phyloP scores from a whole-genome alignment of 1,284 basidiomycete species.

The Rugosomyces carneus region DNA sequence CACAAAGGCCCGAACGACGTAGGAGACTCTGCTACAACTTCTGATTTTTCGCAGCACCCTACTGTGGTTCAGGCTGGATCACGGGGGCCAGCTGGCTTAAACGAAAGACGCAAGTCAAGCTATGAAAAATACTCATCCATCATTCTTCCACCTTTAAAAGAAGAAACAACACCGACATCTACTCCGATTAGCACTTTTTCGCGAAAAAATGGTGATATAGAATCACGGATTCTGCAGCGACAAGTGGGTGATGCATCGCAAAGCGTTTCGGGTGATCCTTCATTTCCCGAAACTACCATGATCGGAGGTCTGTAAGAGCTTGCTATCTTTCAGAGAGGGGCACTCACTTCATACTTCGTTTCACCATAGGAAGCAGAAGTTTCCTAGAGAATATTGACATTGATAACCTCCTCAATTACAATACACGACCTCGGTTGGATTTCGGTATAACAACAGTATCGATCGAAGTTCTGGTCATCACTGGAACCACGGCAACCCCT shows the following conservation, averaged over 20 bases:
- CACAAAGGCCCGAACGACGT: constrained; percentile 3
- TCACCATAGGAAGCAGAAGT: neutral
- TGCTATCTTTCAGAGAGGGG: neutral
- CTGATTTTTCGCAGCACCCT: constrained; percentile 8
- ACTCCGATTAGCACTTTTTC: constrained; percentile 52
- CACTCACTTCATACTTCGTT: neutral
- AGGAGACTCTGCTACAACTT: neutral
- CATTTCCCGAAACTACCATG: neutral
- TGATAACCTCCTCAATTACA: constrained; percentile 33
- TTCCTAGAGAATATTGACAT: constrained; percentile 37
- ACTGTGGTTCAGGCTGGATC: constrained; percentile 7
- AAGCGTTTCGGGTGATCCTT: neutral
- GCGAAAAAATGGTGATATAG: constrained; percentile 19
- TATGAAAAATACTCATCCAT: constrained; percentile 61
- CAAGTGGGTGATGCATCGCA: neutral
- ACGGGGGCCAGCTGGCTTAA: constrained; percentile 10
- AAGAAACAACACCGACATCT: constrained; percentile 57
- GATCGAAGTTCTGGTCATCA: constrained; percentile 59
- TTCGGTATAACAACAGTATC: constrained; percentile 53
- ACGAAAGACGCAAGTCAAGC: constrained; percentile 58
- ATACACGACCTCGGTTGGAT: constrained; percentile 23
- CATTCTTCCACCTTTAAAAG: constrained; percentile 55
- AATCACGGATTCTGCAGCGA: neutral
- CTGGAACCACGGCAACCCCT: constrained; percentile 40
- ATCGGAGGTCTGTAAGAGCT: neutral